Conservation (phyloP, 2,329 filamentous ascomycete species). For the Geosmithia morbida region DNA sequence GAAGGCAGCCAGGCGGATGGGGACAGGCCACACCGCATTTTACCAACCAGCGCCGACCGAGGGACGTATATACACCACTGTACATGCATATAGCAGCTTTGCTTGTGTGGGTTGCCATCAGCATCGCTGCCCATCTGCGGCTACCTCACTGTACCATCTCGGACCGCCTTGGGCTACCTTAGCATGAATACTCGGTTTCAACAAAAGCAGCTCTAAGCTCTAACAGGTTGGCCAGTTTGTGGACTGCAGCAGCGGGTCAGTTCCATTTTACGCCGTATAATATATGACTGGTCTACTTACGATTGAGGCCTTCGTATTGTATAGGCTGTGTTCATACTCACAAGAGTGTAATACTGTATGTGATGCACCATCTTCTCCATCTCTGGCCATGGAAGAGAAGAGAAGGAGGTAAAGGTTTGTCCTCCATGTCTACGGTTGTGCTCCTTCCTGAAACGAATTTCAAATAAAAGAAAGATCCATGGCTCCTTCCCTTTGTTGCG, state of each 20-base stretch:
- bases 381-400: too few relatives aligned
- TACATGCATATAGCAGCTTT: background rate
- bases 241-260: background rate
- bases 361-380: too few relatives aligned
- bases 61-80: background rate
- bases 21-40: background rate
- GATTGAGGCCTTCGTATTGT: background rate
- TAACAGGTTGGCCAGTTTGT: background rate
- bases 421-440: too few relatives aligned
- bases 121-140: background rate
- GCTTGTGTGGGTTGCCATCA: background rate
- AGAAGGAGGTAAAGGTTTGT: too few relatives aligned
- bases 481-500: too few relatives aligned
- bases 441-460: too few relatives aligned
- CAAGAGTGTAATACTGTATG: background rate
- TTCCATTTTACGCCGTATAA: background rate
- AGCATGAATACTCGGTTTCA: background rate
- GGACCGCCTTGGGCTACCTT: background rate
- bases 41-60: background rate
- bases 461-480: too few relatives aligned
- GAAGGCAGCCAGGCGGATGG: background rate
- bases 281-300: background rate
- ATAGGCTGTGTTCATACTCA: background rate
- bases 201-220: background rate
- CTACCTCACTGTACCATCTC: background rate